A percentile compares a stretch with the other conserved stretches of the same genome.
Conservation (phyloP, 2,329 filamentous ascomycete species). For the Periconia digitata region DNA sequence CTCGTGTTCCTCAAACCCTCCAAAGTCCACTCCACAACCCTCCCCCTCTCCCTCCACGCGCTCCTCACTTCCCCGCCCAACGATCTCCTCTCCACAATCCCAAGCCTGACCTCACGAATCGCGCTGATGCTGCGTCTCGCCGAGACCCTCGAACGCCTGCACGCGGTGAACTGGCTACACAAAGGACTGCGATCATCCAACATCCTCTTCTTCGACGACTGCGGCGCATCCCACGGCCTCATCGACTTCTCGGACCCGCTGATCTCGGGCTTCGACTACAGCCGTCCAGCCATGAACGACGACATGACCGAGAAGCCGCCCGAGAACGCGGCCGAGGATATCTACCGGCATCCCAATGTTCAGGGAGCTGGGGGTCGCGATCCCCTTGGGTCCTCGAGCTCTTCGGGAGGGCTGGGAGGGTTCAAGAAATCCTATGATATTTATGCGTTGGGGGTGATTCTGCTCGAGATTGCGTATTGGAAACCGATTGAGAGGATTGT, state of each 20-base stretch:
- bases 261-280: slow-evolving; percentile 59
- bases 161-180: slow-evolving; percentile 60
- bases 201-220: slow-evolving; percentile 53
- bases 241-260: slow-evolving; percentile 48
- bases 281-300: slow-evolving; percentile 52
- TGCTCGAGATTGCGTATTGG: slow-evolving; percentile 60
- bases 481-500: slow-evolving; percentile 50
- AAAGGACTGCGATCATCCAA: slow-evolving; percentile 60
- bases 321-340: slow-evolving; percentile 49
- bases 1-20: slow-evolving; percentile 57
- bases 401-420: too few species aligned
- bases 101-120: slow-evolving; percentile 56
- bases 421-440: slow-evolving; percentile 57
- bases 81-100: slow-evolving; percentile 37
- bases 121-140: slow-evolving; percentile 55
- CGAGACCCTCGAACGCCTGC: slow-evolving; percentile 57
- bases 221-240: slow-evolving; percentile 2
- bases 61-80: slow-evolving; percentile 42
- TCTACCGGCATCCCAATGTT: slow-evolving; percentile 54
- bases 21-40: slow-evolving; percentile 39
- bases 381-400: neutral
- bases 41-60: slow-evolving; percentile 52
- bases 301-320: slow-evolving; percentile 55
- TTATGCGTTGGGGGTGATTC: slow-evolving; percentile 55
- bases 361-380: slow-evolving; percentile 43